Percentiles rank a stretch among this genome's conserved stretches.
phyloP scores from a whole-genome alignment of 2,329 filamentous ascomycete genomes.

The Escovopsis sp. region DNA sequence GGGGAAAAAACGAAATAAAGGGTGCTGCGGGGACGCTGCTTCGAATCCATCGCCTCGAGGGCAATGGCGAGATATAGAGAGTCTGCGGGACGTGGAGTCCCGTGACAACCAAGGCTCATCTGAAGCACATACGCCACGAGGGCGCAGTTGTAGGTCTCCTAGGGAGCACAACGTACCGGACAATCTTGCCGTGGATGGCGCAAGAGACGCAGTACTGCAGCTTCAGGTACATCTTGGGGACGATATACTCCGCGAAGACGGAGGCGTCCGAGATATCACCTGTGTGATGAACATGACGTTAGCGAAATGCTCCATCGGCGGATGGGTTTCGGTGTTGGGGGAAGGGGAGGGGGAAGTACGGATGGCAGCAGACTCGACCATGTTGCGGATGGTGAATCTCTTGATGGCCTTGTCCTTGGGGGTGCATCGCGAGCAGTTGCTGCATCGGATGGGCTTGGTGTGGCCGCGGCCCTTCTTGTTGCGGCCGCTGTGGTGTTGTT shows the following conservation, averaged over 20 bases:
- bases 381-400: conserved; percentile 99
- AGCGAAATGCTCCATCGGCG: background rate
- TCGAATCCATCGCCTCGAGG: no score
- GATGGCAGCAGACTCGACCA: conserved; percentile 99
- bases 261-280: conserved; percentile 99
- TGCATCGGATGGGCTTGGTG: conserved; percentile 92
- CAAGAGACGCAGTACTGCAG: conserved; percentile 99
- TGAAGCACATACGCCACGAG: conserved; percentile 32
- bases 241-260: conserved; percentile 97
- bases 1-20: no score
- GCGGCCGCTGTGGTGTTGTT: conserved; percentile 54
- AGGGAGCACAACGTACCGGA: conserved; percentile 70
- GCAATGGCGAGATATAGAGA: conserved; percentile 2
- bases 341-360: conserved; percentile 50
- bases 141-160: conserved; percentile 44
- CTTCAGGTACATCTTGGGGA: conserved; percentile 99
- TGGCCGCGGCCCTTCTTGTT: conserved; percentile 99
- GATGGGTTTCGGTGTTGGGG: background rate
- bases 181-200: conserved; percentile 99
- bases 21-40: no score
- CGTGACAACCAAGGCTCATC: conserved; percentile 46
- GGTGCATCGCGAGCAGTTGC: conserved; percentile 66
- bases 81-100: conserved; percentile 16
- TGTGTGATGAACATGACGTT: conserved; percentile 22
- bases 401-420: conserved; percentile 99